phyloP scores from a whole-genome alignment of 1,139 yeast species.

The Geotrichum macrosporum region DNA sequence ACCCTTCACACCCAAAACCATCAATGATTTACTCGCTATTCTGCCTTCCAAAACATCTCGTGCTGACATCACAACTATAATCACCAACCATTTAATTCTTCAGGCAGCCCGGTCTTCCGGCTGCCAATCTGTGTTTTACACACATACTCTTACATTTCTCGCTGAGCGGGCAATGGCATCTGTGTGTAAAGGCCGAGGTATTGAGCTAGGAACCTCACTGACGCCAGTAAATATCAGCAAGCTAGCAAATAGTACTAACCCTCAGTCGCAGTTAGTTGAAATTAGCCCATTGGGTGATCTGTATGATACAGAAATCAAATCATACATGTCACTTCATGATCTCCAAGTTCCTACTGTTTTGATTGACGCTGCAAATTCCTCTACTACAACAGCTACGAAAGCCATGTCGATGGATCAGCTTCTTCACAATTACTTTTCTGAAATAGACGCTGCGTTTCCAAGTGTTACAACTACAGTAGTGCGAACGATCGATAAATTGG shows the following conservation, averaged over 20 bases:
- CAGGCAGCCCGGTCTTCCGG: slow-evolving; percentile 46
- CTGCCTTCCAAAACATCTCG: slow-evolving; percentile 20
- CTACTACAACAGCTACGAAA: slow-evolving; percentile 41
- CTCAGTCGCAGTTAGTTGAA: slow-evolving; percentile 36
- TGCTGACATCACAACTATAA: slow-evolving; percentile 53
- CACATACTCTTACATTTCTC: slow-evolving; percentile 76
- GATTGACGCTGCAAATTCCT: not conserved
- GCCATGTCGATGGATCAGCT: slow-evolving; percentile 78
- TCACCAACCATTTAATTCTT: slow-evolving; percentile 47
- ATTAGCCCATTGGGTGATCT: slow-evolving; percentile 77
- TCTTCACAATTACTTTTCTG: slow-evolving; percentile 65
- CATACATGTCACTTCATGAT: slow-evolving; percentile 45
- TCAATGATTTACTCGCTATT: slow-evolving; percentile 6
- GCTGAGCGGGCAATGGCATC: slow-evolving; percentile 76
- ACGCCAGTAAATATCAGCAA: slow-evolving; percentile 14
- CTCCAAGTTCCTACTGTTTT: slow-evolving; percentile 28
- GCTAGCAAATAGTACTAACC: not conserved
- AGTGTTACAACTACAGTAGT: slow-evolving; percentile 93
- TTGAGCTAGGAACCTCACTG: slow-evolving; percentile 45
- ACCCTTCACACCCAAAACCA: slow-evolving; percentile 6
- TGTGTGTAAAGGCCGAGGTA: slow-evolving; percentile 89
- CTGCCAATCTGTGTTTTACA: slow-evolving; percentile 59
- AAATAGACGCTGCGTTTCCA: slow-evolving; percentile 77
- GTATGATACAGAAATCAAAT: slow-evolving; percentile 58
- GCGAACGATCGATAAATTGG: slow-evolving; percentile 78